These are phyloP conservation scores for Auriscalpium orientale DNA, from an alignment of 768 basidiomycete genomes.

Conservation along the genomic window DNA sequence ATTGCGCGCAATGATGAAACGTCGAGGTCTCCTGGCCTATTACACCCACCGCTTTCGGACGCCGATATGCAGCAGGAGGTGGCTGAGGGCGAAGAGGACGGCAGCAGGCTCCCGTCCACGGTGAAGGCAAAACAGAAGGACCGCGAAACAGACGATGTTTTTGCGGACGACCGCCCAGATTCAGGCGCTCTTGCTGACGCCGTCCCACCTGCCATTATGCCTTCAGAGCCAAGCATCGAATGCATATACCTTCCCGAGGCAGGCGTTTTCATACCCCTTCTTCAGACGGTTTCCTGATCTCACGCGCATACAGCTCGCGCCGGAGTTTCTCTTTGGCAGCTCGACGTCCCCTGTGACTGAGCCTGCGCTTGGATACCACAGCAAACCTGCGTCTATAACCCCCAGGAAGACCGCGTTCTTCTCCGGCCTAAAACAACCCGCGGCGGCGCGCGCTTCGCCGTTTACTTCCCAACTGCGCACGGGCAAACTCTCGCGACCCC, in stretches of 20 bases:
- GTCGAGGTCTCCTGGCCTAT: not conserved
- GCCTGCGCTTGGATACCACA: constrained; percentile 11
- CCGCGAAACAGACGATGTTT: not conserved
- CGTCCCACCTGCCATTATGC: not conserved
- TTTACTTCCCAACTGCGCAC: not conserved
- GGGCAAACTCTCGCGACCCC: not conserved
- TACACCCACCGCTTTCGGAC: not conserved
- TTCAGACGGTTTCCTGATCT: not conserved
- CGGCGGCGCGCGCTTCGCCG: not conserved
- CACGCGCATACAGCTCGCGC: constrained; percentile 2
- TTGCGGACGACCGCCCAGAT: too few species aligned
- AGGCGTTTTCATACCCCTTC: not conserved
- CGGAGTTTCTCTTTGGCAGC: constrained; percentile 12
- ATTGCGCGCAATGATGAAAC: not conserved
- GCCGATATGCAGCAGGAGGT: not conserved
- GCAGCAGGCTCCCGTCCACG: not conserved
- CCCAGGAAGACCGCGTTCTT: constrained; percentile 3
- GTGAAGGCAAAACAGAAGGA: constrained; percentile 1
- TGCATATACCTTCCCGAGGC: constrained; percentile 14
- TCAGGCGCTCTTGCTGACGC: not conserved
- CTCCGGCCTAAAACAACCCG: not conserved
- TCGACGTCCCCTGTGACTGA: constrained; percentile 9
- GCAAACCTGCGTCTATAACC: constrained; percentile 1
- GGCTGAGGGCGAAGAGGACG: not conserved
- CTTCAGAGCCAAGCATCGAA: constrained; percentile 6